Evolutionary conservation across 2,329 filamentous ascomycete species (phyloP), one percentile per base, ranked within the genome.

Genomic region (Monilinia laxa): DNA sequence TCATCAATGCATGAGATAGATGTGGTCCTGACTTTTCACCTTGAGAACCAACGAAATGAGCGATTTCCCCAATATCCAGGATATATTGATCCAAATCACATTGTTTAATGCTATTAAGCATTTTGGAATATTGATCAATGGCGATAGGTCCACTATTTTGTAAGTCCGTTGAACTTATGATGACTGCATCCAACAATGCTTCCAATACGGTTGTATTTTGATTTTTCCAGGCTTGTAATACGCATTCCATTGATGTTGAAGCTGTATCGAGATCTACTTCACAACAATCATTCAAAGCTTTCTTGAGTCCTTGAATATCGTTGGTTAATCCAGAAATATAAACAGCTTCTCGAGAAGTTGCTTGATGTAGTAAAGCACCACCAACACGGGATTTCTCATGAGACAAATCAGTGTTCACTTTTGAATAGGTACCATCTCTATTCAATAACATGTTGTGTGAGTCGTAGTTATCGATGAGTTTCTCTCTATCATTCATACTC

Each of bases 1-100:
- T 78, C 67, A 85, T 76, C 25, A 84, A 75, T 4, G 83, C 81
- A 64, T 85, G 81, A 5, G 80, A 80, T 11, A 86, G 77, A 23
- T 78, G 77, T 5, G 70, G 71, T 38, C 59, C 70, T 2, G 40
- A 55, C 12, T 53, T 65, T 4, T 56, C 20, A 57, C 31, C 23
- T 58, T 64, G 28, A 35, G 54, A 60, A 14, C 31, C 42, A n/a
- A 40, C n/a, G 20, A 65, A 52, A 52, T 45, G 11, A n/a, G 31
- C 40, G 45, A 68, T 49, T 16, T 59, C 40, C 14, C 60, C 42
- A 28, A 65, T 47, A 55, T 64, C 54, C n/a, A 63, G 20, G 18
- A 64, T 23, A 14, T 59, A 42, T 53, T 59, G 64, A 49, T 53
- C 62, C 23, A 62, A 25, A 54, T 67, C 64, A n/a, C 64, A 62